These are phyloP conservation scores for Backusella australiensis DNA, from an alignment of 192 early-diverging fungal species.

Conservation along the genomic window DNA sequence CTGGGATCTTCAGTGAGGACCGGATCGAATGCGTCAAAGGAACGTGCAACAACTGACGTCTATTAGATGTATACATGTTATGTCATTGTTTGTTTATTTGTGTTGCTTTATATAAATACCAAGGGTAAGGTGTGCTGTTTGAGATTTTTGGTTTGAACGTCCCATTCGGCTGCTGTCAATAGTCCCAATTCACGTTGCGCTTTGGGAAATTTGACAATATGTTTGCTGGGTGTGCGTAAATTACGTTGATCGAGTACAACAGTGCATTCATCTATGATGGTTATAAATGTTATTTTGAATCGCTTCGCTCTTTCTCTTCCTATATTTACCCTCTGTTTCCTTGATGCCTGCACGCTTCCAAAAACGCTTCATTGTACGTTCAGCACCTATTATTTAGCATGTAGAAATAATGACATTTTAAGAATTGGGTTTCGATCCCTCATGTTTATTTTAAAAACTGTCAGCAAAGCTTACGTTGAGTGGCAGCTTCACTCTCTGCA, in stretches of 20 bases:
- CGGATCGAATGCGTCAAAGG: slow-evolving; percentile 71
- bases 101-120: slow-evolving; percentile 39
- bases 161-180: slow-evolving; percentile 92
- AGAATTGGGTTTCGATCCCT: neutral
- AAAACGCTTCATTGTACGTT: slow-evolving; percentile 57
- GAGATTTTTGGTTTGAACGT: slow-evolving; percentile 75
- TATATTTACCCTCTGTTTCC: slow-evolving; percentile 43
- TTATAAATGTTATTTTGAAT: neutral
- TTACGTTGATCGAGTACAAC: slow-evolving; percentile 76
- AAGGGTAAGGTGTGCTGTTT: slow-evolving; percentile 87
- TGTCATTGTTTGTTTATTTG: neutral
- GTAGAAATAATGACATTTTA: neutral
- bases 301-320: neutral
- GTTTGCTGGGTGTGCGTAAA: slow-evolving; percentile 82
- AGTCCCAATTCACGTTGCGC: slow-evolving; percentile 67
- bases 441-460: neutral
- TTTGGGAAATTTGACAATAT: slow-evolving; percentile 57
- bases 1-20: slow-evolving; percentile 34
- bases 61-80: slow-evolving; percentile 17
- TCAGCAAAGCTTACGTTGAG: slow-evolving; percentile 1
- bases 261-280: slow-evolving; percentile 1
- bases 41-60: slow-evolving; percentile 87
- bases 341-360: slow-evolving; percentile 57
- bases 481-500: slow-evolving; percentile 9
- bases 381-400: slow-evolving; percentile 32